Conservation (phyloP, 202 grass and related monocot genomes). For the Brachypodium distachyon region DNA sequence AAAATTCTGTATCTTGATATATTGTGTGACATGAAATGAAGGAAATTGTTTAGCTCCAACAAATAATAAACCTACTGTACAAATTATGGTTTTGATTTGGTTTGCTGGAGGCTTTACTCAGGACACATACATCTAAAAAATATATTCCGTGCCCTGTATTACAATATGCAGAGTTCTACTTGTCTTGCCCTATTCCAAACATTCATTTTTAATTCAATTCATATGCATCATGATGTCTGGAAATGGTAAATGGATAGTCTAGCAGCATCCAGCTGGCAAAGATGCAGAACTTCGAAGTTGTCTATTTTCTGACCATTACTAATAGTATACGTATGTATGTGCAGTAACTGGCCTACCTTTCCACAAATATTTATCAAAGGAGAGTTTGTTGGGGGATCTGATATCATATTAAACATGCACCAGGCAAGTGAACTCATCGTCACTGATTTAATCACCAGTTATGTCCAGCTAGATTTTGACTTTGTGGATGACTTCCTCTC, state of each 20-base stretch:
- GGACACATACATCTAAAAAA: background rate
- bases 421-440: conserved; percentile 44
- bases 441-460: background rate
- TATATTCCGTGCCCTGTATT: background rate
- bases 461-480: background rate
- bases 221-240: background rate
- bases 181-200: background rate
- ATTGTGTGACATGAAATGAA: background rate
- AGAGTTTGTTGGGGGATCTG: conserved; percentile 90
- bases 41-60: background rate
- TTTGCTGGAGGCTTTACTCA: background rate
- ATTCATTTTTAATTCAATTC: background rate
- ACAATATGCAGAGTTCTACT: background rate
- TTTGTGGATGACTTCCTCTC: background rate
- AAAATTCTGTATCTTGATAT: background rate
- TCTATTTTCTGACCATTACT: background rate
- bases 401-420: conserved; percentile 93
- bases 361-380: conserved; percentile 98
- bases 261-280: background rate
- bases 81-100: background rate
- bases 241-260: background rate
- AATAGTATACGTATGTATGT: conserved; percentile 1
- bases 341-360: conserved; percentile 92
- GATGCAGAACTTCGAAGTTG: background rate
- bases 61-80: background rate